These are phyloP conservation scores for Colletotrichum filicis DNA, from an alignment of 2,329 filamentous ascomycete genomes.

Conservation along the genomic window DNA sequence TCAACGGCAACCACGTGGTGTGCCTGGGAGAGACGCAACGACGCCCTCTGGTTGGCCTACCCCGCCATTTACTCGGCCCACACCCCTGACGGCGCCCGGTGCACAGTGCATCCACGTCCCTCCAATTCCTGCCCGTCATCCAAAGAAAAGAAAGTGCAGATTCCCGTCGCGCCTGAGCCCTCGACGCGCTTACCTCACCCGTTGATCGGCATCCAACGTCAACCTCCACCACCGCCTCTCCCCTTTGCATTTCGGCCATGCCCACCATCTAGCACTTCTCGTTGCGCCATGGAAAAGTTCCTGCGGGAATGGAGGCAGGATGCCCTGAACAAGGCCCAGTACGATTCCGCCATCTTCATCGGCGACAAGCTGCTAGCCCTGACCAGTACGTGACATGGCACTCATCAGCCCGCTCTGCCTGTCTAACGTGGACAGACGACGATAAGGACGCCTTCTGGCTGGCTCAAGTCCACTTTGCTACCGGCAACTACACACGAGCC, in stretches of 20 bases:
- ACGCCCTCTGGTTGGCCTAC: constrained; percentile 31
- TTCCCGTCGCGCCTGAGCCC: not conserved
- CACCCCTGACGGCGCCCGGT: constrained; percentile 22
- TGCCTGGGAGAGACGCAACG: constrained; percentile 5
- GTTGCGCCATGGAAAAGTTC: constrained; percentile 82
- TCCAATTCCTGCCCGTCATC: constrained; percentile 28
- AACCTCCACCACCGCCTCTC: not conserved
- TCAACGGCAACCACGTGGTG: constrained; percentile 27
- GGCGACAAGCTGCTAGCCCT: constrained; percentile 96
- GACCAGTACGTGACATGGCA: constrained; percentile 73
- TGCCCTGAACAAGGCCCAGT: constrained; percentile 94
- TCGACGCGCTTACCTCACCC: constrained; percentile 33
- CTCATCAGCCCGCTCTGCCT: not conserved
- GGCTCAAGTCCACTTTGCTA: constrained; percentile 96
- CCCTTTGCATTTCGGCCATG: constrained; percentile 5
- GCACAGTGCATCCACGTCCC: constrained; percentile 34
- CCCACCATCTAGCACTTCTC: constrained; percentile 8
- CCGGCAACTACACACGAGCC: constrained; percentile 93
- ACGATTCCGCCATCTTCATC: constrained; percentile 96
- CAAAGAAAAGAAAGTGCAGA: constrained; percentile 34
- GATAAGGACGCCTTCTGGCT: constrained; percentile 97
- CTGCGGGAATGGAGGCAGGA: constrained; percentile 95
- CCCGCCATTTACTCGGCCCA: constrained; percentile 35
- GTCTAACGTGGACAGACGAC: constrained; percentile 69
- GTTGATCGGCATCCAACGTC: constrained; percentile 28